These are phyloP conservation scores for Colletotrichum plurivorum DNA, from an alignment of 2,329 filamentous ascomycete species.

Conservation along the genomic window DNA sequence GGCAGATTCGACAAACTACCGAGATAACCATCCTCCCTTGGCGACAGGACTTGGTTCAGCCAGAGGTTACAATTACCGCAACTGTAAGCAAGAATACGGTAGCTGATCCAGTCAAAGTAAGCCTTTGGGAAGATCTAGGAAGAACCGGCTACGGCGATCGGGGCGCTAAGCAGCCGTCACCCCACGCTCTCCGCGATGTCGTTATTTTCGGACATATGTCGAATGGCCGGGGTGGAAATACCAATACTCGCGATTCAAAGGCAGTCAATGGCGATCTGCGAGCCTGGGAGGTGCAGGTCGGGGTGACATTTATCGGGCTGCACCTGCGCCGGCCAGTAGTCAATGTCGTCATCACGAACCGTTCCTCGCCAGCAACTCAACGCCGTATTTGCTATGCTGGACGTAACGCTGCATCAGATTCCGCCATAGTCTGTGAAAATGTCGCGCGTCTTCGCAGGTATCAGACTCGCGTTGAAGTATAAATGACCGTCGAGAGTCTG, in stretches of 20 bases:
- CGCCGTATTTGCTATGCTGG: background rate
- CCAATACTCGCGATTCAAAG: conserved; percentile 7
- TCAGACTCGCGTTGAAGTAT: background rate
- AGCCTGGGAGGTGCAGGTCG: background rate
- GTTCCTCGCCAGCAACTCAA: background rate
- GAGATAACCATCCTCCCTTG: too few species aligned
- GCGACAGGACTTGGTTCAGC: too few species aligned
- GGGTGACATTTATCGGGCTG: background rate
- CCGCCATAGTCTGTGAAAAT: conserved; percentile 10
- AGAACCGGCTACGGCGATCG: conserved; percentile 4
- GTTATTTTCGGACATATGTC: conserved; percentile 38
- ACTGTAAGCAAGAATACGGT: too few species aligned
- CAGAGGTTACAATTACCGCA: too few species aligned
- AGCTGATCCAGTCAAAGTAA: conserved; percentile 26
- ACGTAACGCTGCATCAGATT: background rate
- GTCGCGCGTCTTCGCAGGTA: background rate
- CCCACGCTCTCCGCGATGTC: conserved; percentile 34
- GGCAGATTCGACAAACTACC: too few species aligned
- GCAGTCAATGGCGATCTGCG: background rate
- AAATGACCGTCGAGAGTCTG: background rate
- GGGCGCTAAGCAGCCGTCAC: conserved; percentile 6
- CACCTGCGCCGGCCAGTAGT: conserved; percentile 10
- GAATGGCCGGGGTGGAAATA: conserved; percentile 29
- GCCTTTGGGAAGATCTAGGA: background rate
- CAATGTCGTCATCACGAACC: conserved; percentile 34